phyloP scores from a whole-genome alignment of 1,284 basidiomycete species.

The Leccinum solheimii region DNA sequence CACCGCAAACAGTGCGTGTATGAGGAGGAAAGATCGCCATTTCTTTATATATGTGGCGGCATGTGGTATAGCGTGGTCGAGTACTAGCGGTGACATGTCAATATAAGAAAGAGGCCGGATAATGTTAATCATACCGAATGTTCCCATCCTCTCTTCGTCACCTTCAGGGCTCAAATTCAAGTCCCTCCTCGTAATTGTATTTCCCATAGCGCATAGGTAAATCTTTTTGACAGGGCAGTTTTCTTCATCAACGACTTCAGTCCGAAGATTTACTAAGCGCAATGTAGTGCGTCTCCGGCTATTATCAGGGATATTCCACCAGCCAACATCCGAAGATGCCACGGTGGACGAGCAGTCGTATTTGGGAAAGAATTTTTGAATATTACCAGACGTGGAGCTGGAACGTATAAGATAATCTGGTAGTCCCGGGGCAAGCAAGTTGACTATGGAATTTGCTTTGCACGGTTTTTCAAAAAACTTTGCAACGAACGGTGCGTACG shows the following conservation, averaged over 20 bases:
- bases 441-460: not conserved
- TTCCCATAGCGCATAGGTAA: not conserved
- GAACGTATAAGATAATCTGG: not conserved
- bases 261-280: too few relatives aligned
- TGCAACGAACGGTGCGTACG: not conserved
- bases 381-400: not conserved
- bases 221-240: not conserved
- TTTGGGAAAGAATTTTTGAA: not conserved
- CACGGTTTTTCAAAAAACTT: not conserved
- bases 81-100: conserved; percentile 11
- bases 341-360: not conserved
- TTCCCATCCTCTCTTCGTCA: conserved; percentile 15
- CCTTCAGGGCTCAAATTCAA: conserved; percentile 4
- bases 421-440: not conserved
- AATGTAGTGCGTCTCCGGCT: not conserved
- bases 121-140: conserved; percentile 13
- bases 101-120: not conserved
- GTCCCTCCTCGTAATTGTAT: too few relatives aligned
- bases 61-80: conserved; percentile 17
- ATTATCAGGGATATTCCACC: not conserved
- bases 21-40: conserved; percentile 12
- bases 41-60: conserved; percentile 19
- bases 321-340: not conserved
- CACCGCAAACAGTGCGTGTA: conserved; percentile 18
- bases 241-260: too few relatives aligned